Percentiles rank a stretch among this genome's conserved stretches.
Conservation (phyloP, 164 flowering plant species). For the Sextonia rubra region DNA sequence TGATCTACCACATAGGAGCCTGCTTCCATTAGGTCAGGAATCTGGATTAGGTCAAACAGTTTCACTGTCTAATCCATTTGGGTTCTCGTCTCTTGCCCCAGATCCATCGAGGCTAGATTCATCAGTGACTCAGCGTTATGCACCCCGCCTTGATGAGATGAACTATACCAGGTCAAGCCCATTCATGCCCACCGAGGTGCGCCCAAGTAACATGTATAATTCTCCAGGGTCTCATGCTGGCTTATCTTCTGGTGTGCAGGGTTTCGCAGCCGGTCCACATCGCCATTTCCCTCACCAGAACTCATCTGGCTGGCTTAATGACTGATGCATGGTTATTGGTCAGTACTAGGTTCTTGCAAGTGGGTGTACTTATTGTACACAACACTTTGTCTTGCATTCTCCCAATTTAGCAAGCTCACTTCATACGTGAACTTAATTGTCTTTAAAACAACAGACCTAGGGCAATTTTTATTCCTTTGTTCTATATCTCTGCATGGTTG, state of each 20-base stretch:
- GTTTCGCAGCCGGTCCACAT: conserved; percentile 46
- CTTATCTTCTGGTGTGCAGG: conserved; percentile 15
- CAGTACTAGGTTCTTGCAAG: too few relatives aligned
- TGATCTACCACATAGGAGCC: conserved; percentile 15
- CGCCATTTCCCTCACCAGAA: conserved; percentile 20
- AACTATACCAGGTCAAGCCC: conserved; percentile 28
- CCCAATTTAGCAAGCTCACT: too few relatives aligned
- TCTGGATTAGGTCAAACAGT: conserved; percentile 17
- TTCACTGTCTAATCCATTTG: conserved; percentile 20
- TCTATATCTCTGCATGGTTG: too few relatives aligned
- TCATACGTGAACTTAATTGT: too few relatives aligned
- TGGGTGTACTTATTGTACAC: too few relatives aligned
- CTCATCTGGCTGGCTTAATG: conserved; percentile 58
- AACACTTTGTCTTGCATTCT: too few relatives aligned
- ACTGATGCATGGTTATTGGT: not conserved
- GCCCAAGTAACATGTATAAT: not conserved
- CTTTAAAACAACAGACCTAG: too few relatives aligned
- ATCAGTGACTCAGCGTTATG: conserved; percentile 46
- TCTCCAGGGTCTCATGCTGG: conserved; percentile 17
- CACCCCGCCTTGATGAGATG: conserved; percentile 47
- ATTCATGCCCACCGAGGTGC: conserved; percentile 9
- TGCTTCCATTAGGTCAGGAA: conserved; percentile 17
- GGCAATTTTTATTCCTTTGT: too few relatives aligned
- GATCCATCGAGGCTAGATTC: conserved; percentile 24
- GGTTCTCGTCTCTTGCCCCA: conserved; percentile 13